These are phyloP conservation scores for Aureoboletus auriporus DNA, from an alignment of 768 basidiomycete genomes.

Conservation along the genomic window DNA sequence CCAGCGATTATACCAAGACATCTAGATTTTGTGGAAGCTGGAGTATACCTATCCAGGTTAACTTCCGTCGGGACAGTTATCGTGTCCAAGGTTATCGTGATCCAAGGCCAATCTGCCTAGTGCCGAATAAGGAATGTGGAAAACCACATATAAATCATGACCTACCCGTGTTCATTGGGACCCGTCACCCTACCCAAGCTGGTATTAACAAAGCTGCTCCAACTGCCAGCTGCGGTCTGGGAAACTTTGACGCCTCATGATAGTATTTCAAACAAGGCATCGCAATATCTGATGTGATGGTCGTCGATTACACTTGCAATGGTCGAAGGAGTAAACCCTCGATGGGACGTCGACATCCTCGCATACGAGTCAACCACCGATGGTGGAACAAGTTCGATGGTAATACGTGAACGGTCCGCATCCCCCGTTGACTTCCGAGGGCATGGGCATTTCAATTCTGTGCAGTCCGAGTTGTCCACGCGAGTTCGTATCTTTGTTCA, in stretches of 20 bases:
- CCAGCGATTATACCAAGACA: conserved; percentile 69
- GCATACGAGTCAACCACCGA: conserved; percentile 50
- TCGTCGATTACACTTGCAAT: conserved; percentile 30
- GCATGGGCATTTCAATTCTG: conserved; percentile 47
- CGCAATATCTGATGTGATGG: conserved; percentile 58
- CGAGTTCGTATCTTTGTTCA: conserved; percentile 69
- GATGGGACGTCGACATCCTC: conserved; percentile 41
- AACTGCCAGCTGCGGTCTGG: conserved; percentile 68
- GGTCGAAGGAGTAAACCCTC: conserved; percentile 14
- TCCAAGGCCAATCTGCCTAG: conserved; percentile 80
- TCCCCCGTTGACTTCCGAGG: conserved; percentile 15
- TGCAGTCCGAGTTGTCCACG: conserved; percentile 83
- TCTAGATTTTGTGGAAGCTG: conserved; percentile 46
- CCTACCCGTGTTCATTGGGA: conserved; percentile 81
- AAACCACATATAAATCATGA: neutral
- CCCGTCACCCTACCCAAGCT: conserved; percentile 72
- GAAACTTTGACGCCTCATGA: conserved; percentile 56
- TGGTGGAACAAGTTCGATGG: conserved; percentile 56
- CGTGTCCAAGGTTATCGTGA: conserved; percentile 55
- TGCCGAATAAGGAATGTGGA: conserved; percentile 1
- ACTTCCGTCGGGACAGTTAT: conserved; percentile 86
- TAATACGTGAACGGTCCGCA: conserved; percentile 30
- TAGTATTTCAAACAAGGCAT: conserved; percentile 73
- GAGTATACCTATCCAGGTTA: conserved; percentile 57
- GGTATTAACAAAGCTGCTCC: conserved; percentile 72